Evolutionary conservation across 345 rosid genomes (phyloP).

Genomic region (Passiflora organensis): DNA sequence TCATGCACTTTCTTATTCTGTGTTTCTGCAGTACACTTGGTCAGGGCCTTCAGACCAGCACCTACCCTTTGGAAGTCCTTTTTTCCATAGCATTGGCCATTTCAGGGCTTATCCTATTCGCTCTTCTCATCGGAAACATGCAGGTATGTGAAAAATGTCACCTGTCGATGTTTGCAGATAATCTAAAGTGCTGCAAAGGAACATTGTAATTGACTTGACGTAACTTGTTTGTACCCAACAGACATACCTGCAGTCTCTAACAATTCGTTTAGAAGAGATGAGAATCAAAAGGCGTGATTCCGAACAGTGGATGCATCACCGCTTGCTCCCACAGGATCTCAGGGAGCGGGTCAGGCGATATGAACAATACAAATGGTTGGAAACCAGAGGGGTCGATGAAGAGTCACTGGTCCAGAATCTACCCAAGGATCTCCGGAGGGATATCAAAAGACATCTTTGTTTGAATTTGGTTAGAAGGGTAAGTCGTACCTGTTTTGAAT

Average conservation of each 20-base stretch:
- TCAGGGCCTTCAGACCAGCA: constrained; percentile 85
- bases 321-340: constrained; percentile 69
- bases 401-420: constrained; percentile 64
- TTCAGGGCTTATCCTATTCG: constrained; percentile 69
- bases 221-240: constrained; percentile 33
- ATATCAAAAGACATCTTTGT: constrained; percentile 85
- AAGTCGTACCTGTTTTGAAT: constrained; percentile 14
- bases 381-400: constrained; percentile 74
- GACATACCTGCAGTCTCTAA: constrained; percentile 81
- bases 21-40: constrained; percentile 60
- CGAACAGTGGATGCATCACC: constrained; percentile 94
- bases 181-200: background rate
- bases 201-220: background rate
- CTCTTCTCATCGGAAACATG: constrained; percentile 78
- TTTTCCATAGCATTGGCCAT: constrained; percentile 73
- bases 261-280: constrained; percentile 86
- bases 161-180: background rate
- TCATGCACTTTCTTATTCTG: constrained; percentile 3
- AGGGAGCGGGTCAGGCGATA: constrained; percentile 62
- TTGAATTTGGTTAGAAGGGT: constrained; percentile 79
- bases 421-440: constrained; percentile 84
- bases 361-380: constrained; percentile 75
- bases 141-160: constrained; percentile 33
- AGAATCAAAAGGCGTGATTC: constrained; percentile 89
- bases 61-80: constrained; percentile 61